Evolutionary conservation across 2,329 filamentous ascomycete species (phyloP), one percentile per base, ranked within the genome.

Genomic region (Stenocarpella maydis): DNA sequence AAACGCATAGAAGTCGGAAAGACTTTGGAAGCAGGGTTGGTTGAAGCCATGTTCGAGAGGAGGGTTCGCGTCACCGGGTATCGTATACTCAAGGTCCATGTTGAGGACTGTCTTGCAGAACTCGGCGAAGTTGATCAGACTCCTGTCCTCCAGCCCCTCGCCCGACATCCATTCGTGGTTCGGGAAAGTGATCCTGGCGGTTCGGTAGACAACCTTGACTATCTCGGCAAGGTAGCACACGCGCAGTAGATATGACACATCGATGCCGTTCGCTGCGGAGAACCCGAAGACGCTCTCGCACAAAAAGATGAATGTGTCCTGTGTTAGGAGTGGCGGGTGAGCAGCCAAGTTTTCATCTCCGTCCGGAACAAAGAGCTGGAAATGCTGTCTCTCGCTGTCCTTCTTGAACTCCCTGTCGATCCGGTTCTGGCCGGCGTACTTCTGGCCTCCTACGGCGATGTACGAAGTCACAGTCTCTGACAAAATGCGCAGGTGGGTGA

Each of bases 151-250:
- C 8, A 49, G 67, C 2, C 64, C 63, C 37, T 71, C 70, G 28
- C 53, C 63, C 5, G 55, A 53, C 60, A 74, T 70, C 60, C 83
- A 79, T 34, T 82, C 78, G 19, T 81, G 79, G 68, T 80, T 81
- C 67, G 81, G 76, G 65, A 87, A 80, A 7, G 82, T 79, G 75
- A 88, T 88, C 60, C 83, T 84, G 28, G 84, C 83, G 77, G 89
- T 84, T 74, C 88, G 84, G 71, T 85, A 85, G 19, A 94, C 86
- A 7, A 94, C 90, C 80, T 97, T 97, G 70, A 97, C 89, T 69
- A 99, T 89, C 80, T 99, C 96, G 3, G 93, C 93, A 67, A 97
- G 86, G 77, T 97, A 98, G 81, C 94, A 98, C 54, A 98, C 83
- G 45, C 92, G 90, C 61, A 98, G 81, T 64, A 98, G 80, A 78